These are phyloP conservation scores for Trichosporon faecale DNA, from an alignment of 1,284 basidiomycete genomes.

Conservation along the genomic window DNA sequence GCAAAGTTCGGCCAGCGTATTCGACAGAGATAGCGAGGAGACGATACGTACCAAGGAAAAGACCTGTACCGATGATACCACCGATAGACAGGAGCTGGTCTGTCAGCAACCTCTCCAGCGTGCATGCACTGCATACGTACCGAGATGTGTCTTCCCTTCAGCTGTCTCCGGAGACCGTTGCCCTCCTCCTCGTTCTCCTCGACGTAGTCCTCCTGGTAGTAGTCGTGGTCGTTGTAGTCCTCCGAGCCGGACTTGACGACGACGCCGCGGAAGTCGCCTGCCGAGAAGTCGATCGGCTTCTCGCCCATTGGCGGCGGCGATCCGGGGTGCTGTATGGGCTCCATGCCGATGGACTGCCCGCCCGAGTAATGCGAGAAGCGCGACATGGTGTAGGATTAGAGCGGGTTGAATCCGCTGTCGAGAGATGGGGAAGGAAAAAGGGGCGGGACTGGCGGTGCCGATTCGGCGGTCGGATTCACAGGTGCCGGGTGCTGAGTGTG, in stretches of 20 bases:
- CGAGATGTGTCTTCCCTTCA: conserved; percentile 7
- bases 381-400: neutral
- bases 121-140: neutral
- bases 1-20: too few species aligned
- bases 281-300: neutral
- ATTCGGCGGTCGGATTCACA: neutral
- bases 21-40: neutral
- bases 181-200: conserved; percentile 9
- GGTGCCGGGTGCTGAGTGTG: neutral
- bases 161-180: conserved; percentile 9
- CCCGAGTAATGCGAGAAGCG: neutral
- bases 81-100: conserved; percentile 10
- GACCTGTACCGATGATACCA: conserved; percentile 14
- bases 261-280: neutral
- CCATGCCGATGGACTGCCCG: neutral
- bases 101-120: neutral
- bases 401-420: neutral
- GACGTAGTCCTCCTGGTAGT: neutral
- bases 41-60: conserved; percentile 7
- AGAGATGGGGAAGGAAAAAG: neutral
- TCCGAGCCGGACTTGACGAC: conserved; percentile 4
- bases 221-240: conserved; percentile 8
- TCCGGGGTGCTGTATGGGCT: neutral
- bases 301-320: neutral
- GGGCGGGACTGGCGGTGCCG: neutral